Evolutionary conservation across 2,329 filamentous ascomycete genomes (phyloP).

Genomic region (Aspergillus neoniger): DNA sequence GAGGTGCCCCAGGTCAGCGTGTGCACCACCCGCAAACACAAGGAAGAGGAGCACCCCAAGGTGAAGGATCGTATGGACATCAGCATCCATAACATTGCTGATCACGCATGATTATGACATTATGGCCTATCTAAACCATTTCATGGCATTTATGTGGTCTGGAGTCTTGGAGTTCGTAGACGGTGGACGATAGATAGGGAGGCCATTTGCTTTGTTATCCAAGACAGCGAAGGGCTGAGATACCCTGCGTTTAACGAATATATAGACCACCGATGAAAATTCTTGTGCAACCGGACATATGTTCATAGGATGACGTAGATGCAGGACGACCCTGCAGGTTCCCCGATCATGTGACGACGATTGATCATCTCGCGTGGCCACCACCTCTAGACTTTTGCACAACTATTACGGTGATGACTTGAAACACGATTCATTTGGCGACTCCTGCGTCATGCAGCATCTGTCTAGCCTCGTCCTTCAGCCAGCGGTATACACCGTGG

Average conservation of each 20-base stretch:
- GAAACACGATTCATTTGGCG: too few species aligned
- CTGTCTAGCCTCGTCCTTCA: neutral
- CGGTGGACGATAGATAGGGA: conserved; percentile 19
- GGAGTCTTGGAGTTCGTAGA: conserved; percentile 27
- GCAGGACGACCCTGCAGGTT: too few species aligned
- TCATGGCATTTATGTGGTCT: conserved; percentile 14
- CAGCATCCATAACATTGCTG: conserved; percentile 60
- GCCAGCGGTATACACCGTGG: neutral
- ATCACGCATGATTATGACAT: conserved; percentile 42
- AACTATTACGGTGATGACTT: too few species aligned
- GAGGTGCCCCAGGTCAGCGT: conserved; percentile 28
- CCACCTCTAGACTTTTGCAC: too few species aligned
- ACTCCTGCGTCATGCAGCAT: too few species aligned
- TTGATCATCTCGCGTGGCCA: too few species aligned
- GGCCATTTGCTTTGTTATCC: conserved; percentile 20
- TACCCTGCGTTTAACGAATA: conserved; percentile 8
- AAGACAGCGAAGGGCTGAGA: conserved; percentile 11
- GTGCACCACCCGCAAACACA: conserved; percentile 20
- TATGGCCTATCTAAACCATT: conserved; percentile 11
- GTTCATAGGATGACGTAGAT: too few species aligned
- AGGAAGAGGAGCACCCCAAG: conserved; percentile 40
- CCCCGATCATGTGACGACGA: too few species aligned
- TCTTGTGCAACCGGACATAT: too few species aligned
- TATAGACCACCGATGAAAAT: conserved; percentile 7
- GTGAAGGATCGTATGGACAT: conserved; percentile 60